phyloP scores from a whole-genome alignment of 2,329 filamentous ascomycete genomes.

The Neofusicoccum parvum region DNA sequence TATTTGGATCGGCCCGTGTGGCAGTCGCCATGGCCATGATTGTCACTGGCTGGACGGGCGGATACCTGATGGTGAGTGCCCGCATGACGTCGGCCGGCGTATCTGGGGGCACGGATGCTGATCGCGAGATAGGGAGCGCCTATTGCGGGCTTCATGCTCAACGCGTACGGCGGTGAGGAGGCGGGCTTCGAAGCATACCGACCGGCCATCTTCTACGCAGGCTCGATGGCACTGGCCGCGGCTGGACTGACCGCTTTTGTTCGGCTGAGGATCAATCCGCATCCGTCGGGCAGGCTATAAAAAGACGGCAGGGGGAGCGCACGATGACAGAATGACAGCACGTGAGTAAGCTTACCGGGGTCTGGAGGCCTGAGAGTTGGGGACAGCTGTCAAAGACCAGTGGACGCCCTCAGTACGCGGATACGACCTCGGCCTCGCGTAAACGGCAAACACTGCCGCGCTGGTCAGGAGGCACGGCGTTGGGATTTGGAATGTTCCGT shows the following conservation, averaged over 20 bases:
- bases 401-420: background rate
- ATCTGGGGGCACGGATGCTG: constrained; percentile 6
- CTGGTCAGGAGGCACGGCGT: background rate
- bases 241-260: constrained; percentile 22
- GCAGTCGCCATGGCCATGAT: constrained; percentile 64
- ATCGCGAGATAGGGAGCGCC: constrained; percentile 22
- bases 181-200: constrained; percentile 24
- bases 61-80: constrained; percentile 51
- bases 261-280: constrained; percentile 23
- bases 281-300: constrained; percentile 20
- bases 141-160: constrained; percentile 24
- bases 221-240: constrained; percentile 22
- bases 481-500: constrained; percentile 19
- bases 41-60: constrained; percentile 61
- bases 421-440: constrained; percentile 11
- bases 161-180: constrained; percentile 23
- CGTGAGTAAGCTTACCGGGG: constrained; percentile 2
- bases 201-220: constrained; percentile 25
- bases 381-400: constrained; percentile 2
- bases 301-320: background rate
- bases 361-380: constrained; percentile 1
- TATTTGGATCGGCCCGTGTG: constrained; percentile 59
- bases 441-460: background rate
- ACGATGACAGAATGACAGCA: background rate
- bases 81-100: constrained; percentile 32